These are phyloP conservation scores for Begonia peltatifolia DNA, from an alignment of 306 rosid species.

Conservation along the genomic window DNA sequence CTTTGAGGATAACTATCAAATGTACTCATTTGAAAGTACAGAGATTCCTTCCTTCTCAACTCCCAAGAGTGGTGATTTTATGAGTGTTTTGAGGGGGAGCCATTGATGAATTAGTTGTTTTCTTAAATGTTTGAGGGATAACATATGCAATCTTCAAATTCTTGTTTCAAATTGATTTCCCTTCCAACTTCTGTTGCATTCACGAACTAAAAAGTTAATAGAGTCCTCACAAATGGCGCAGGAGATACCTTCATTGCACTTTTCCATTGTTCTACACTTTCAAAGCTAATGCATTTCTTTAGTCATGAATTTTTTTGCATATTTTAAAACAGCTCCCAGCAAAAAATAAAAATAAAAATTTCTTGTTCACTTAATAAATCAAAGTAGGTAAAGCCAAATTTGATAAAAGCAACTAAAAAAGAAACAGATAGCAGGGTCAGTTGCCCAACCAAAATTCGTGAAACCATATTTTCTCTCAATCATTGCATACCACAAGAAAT, in stretches of 20 bases:
- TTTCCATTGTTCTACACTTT: conserved; percentile 52
- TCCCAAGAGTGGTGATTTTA: background rate
- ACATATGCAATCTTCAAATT: conserved; percentile 60
- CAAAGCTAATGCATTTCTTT: conserved; percentile 68
- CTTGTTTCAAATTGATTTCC: conserved; percentile 51
- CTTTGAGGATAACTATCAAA: conserved; percentile 20
- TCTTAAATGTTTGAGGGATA: conserved; percentile 53
- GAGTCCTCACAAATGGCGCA: background rate
- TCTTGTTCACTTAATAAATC: no score
- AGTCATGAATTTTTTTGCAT: conserved; percentile 81
- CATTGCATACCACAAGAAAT: no score
- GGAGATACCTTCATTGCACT: conserved; percentile 42
- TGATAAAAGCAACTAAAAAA: no score
- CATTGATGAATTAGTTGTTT: conserved; percentile 27
- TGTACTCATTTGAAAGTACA: conserved; percentile 20
- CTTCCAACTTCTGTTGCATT: conserved; percentile 43
- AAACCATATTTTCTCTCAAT: no score
- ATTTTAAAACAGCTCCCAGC: conserved; percentile 50
- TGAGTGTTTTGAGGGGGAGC: conserved; percentile 10
- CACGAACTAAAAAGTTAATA: background rate
- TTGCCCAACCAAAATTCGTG: no score
- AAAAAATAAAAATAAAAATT: conserved; percentile 10
- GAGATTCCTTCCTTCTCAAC: background rate
- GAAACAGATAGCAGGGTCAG: no score
- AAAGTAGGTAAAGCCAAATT: no score